These are phyloP conservation scores for Melanopsichium pennsylvanicum DNA, from an alignment of 1,284 basidiomycete genomes.

Conservation along the genomic window DNA sequence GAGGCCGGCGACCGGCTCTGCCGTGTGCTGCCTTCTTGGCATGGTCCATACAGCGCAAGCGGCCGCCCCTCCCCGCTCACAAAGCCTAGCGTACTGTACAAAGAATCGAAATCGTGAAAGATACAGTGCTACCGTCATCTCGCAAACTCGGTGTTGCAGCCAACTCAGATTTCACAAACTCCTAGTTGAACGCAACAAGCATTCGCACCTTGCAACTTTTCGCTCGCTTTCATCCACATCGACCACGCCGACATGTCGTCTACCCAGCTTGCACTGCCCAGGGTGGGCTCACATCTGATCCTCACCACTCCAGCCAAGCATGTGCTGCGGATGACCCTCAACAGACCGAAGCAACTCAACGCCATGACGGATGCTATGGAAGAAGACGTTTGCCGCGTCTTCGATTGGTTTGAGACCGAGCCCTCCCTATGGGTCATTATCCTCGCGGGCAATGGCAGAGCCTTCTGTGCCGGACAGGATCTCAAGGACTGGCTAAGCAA, in stretches of 20 bases:
- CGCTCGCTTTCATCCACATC: too few relatives aligned
- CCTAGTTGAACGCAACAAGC: too few relatives aligned
- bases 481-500: constrained; percentile 51
- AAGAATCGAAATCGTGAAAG: too few relatives aligned
- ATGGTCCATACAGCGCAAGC: constrained; percentile 3
- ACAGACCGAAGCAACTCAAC: constrained; percentile 77
- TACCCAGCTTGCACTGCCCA: constrained; percentile 28
- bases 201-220: too few relatives aligned
- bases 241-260: constrained; percentile 14
- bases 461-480: constrained; percentile 74
- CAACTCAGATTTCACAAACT: too few relatives aligned
- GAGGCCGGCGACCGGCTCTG: constrained; percentile 23
- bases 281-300: constrained; percentile 52
- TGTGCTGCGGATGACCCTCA: constrained; percentile 76
- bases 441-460: constrained; percentile 77
- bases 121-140: too few relatives aligned
- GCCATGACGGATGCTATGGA: constrained; percentile 73
- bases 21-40: not conserved
- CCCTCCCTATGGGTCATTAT: constrained; percentile 78
- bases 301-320: constrained; percentile 41
- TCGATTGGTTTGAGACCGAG: constrained; percentile 81
- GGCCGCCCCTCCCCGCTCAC: too few relatives aligned
- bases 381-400: constrained; percentile 71
- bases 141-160: too few relatives aligned
- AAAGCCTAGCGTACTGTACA: too few relatives aligned